Conservation (phyloP, 805 yeast species). For the Candida stauntonica region DNA sequence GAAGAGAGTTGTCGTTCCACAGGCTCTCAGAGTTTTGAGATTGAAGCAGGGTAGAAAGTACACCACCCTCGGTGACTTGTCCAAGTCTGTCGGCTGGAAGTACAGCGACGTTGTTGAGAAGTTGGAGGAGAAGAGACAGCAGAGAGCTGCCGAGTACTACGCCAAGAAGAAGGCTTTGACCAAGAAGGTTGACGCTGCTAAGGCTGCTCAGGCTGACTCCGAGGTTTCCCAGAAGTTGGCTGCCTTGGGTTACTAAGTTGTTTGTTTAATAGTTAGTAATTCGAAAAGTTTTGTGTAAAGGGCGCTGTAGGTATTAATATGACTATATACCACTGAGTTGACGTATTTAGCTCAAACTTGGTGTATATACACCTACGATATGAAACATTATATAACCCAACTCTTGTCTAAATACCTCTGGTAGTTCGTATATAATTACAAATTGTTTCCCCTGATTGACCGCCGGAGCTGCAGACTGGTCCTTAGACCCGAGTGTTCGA, state of each 20-base stretch:
- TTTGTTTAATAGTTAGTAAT: too few relatives aligned
- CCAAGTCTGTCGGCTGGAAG: conserved; percentile 98
- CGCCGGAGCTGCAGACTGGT: too few relatives aligned
- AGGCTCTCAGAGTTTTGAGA: conserved; percentile 98
- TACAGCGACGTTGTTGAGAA: conserved; percentile 97
- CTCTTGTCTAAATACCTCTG: too few relatives aligned
- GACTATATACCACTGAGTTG: too few relatives aligned
- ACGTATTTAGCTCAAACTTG: too few relatives aligned
- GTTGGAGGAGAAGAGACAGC: conserved; percentile 99
- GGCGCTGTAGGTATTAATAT: conserved; percentile 1
- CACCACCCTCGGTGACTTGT: conserved; percentile 96
- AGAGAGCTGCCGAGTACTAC: conserved; percentile 97
- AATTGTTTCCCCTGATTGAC: too few relatives aligned
- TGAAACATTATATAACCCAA: too few relatives aligned
- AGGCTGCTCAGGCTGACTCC: conserved; percentile 81
- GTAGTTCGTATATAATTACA: too few relatives aligned
- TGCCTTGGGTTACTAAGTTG: conserved; percentile 94
- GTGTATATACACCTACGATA: too few relatives aligned
- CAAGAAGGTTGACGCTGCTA: conserved; percentile 87
- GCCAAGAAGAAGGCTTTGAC: conserved; percentile 96
- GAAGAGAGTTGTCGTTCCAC: conserved; percentile 99
- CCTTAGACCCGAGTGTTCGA: too few relatives aligned
- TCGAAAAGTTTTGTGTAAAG: conserved; percentile 1
- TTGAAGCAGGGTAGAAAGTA: conserved; percentile 99
- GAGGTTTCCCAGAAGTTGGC: conserved; percentile 93